Percentiles rank a stretch among this genome's conserved stretches.
Conservation (phyloP, 1,139 yeast species). For the Chernovozyma sophiae-reginae region DNA sequence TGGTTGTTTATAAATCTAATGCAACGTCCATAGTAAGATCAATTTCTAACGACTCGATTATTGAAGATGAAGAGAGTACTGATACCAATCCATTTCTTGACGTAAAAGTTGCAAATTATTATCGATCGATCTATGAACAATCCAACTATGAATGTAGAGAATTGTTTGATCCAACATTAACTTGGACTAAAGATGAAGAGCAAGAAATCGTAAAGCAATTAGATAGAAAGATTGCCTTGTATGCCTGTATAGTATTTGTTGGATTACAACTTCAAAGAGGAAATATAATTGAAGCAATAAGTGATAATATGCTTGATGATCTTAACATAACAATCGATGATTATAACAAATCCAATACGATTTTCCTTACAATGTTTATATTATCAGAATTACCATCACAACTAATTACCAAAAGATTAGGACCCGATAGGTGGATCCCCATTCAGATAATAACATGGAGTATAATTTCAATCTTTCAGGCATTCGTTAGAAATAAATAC, state of each 20-base stretch:
- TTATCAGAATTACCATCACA: slow-evolving; percentile 56
- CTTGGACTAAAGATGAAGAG: slow-evolving; percentile 46
- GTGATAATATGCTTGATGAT: slow-evolving; percentile 46
- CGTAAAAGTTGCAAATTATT: slow-evolving; percentile 39
- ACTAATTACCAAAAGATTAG: slow-evolving; percentile 46
- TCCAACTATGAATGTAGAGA: slow-evolving; percentile 42
- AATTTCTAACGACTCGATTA: slow-evolving; percentile 1
- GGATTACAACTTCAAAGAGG: slow-evolving; percentile 51
- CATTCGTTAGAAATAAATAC: slow-evolving; percentile 27
- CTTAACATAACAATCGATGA: slow-evolving; percentile 41
- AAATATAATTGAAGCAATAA: slow-evolving; percentile 46
- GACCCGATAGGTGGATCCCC: slow-evolving; percentile 54
- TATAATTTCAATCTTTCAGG: slow-evolving; percentile 45
- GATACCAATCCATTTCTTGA: slow-evolving; percentile 26
- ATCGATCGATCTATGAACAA: slow-evolving; percentile 34
- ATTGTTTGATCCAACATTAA: slow-evolving; percentile 41
- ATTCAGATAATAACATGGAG: slow-evolving; percentile 50
- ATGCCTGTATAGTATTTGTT: slow-evolving; percentile 49
- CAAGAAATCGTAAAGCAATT: slow-evolving; percentile 34
- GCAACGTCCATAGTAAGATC: slow-evolving; percentile 1
- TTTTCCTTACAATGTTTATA: slow-evolving; percentile 42
- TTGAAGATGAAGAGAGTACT: background rate
- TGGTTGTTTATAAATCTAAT: slow-evolving; percentile 4
- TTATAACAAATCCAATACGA: slow-evolving; percentile 46
- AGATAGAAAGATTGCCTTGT: slow-evolving; percentile 42